Base-by-base conservation (phyloP, 441 rosid genomes). In the Populus hybrid region DNA sequence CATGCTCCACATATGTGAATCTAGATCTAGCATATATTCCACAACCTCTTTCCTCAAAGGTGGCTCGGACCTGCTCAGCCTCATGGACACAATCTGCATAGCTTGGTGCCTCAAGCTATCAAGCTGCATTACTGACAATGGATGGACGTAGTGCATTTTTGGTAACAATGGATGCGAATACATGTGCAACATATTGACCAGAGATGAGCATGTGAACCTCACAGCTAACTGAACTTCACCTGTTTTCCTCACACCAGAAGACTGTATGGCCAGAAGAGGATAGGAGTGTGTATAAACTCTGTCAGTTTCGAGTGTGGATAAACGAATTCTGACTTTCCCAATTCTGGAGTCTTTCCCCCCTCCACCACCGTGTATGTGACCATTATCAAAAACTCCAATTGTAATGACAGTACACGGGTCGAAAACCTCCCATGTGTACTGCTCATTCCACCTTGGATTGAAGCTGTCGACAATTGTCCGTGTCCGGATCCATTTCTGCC, bases 381-480 rank as follows among this genome's bases (percentile, higher is more conserved):
- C 95, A 73, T 93, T 94, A 79, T 94, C 94, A 8, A 89, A 94
- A 42, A 93, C 95, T n/a, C 97, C 98, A 10, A 94, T 74, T 0
- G 97, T 93, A 74, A 94, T 86, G 79, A 94, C 97, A 42, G 97
- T 93, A 70, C 98, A 94, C 4, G 94, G 88, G 36, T 93, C 98
- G 14, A 89, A 94, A 81, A 93, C 97, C 86, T 94, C 98, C 98
- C 98, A 93, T n/a, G 88, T 94, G 86, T 94, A 94, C 74, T 94
- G 97, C 83, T 93, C 98, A 57, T 94, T 94, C 98, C 98, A 94
- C 81, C 77, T 89, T 21, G 99, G 99, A 66, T 81, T 75, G 36
- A 88, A 88, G 78, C 88, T 90, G 82, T 92, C 98, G 0, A 88
- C 88, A 46, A 94, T 92, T 8, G 98, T 93, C 83, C 98, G 86